Percentiles rank a stretch among this genome's conserved stretches.
These are phyloP conservation scores for Fonsecaea pedrosoi DNA, from an alignment of 2,329 filamentous ascomycete genomes.

Conservation along the genomic window DNA sequence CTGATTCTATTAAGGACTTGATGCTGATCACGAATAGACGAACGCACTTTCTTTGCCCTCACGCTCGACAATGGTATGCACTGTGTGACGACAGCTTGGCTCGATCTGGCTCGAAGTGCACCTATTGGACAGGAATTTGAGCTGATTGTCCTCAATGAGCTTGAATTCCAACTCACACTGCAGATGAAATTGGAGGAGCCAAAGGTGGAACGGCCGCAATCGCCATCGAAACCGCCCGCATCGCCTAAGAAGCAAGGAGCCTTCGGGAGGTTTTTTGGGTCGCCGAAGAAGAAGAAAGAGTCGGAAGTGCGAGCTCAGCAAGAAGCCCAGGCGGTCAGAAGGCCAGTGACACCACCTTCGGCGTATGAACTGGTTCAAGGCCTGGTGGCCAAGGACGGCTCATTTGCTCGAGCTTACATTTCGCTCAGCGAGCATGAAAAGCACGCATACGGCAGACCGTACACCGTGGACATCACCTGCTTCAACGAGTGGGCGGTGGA, in stretches of 20 bases:
- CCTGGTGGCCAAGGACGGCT: conserved; percentile 86
- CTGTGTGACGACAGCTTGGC: conserved; percentile 94
- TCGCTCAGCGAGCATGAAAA: conserved; percentile 91
- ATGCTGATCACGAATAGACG: conserved; percentile 62
- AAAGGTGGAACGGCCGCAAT: conserved; percentile 57
- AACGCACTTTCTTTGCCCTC: conserved; percentile 91
- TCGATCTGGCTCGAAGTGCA: conserved; percentile 88
- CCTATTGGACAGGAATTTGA: conserved; percentile 98
- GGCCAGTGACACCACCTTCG: conserved; percentile 40
- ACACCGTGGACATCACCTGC: conserved; percentile 86
- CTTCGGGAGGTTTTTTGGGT: conserved; percentile 90
- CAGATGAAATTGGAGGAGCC: conserved; percentile 93
- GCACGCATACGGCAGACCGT: conserved; percentile 84
- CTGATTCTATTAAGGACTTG: neutral
- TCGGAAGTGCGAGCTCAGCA: conserved; percentile 83
- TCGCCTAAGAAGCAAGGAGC: conserved; percentile 79
- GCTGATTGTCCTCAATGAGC: conserved; percentile 91
- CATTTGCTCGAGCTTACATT: conserved; percentile 92
- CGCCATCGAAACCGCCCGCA: conserved; percentile 51
- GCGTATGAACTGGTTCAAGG: conserved; percentile 58
- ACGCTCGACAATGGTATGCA: conserved; percentile 98
- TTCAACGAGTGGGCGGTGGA: conserved; percentile 99
- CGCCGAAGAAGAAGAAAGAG: conserved; percentile 96
- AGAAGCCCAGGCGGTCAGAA: conserved; percentile 72
- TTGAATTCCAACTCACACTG: conserved; percentile 97